Percentiles rank a stretch among this genome's conserved stretches.
These are phyloP conservation scores for Melastoma malabathricum DNA, from an alignment of 345 rosid genomes.

Conservation along the genomic window DNA sequence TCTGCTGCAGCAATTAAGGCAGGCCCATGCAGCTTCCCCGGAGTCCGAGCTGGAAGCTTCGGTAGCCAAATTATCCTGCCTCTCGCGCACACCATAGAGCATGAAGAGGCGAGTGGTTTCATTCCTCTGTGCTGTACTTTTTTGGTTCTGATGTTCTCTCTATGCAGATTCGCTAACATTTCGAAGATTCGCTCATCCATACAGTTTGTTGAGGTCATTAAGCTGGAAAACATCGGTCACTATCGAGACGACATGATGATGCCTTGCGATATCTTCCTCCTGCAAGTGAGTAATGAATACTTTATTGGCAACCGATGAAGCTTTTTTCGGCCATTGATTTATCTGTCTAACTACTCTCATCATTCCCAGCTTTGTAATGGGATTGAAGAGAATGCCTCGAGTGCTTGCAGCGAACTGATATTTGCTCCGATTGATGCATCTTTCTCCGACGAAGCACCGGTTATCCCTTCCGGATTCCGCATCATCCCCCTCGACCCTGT, in stretches of 20 bases:
- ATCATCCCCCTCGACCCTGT: constrained; percentile 83
- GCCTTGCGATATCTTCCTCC: constrained; percentile 84
- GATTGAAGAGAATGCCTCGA: constrained; percentile 76
- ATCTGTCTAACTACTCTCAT: background rate
- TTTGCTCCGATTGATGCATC: constrained; percentile 98
- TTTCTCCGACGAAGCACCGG: constrained; percentile 89
- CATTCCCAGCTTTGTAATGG: constrained; percentile 71
- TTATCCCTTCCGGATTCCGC: constrained; percentile 92
- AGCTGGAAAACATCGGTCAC: constrained; percentile 72
- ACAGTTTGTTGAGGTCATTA: constrained; percentile 91
- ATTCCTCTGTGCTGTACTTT: background rate
- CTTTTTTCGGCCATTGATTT: background rate
- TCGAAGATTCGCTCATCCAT: background rate
- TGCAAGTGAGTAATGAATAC: constrained; percentile 49
- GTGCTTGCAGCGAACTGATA: constrained; percentile 73
- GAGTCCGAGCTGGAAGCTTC: constrained; percentile 64
- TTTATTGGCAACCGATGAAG: background rate
- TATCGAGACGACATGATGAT: constrained; percentile 76
- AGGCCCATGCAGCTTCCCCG: constrained; percentile 71
- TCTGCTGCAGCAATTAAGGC: constrained; percentile 85
- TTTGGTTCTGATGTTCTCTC: background rate
- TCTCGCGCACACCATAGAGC: constrained; percentile 86
- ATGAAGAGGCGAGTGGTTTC: constrained; percentile 61
- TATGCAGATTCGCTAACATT: constrained; percentile 3
- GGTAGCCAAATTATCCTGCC: constrained; percentile 97